Evolutionary conservation across 2,329 filamentous ascomycete species (phyloP).

Genomic region (Geosmithia flava): DNA sequence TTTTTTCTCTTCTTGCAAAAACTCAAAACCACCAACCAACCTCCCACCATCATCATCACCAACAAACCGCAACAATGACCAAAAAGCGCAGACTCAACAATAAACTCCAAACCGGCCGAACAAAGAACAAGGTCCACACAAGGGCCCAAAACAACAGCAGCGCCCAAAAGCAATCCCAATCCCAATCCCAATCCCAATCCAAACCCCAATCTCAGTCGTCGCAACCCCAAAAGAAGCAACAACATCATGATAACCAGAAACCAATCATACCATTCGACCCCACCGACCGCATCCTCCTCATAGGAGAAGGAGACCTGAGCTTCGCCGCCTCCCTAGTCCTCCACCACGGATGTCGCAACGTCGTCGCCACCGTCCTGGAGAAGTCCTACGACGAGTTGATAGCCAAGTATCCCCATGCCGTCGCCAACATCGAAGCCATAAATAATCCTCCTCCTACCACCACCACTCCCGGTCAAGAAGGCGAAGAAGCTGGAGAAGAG

Average conservation of each 20-base stretch:
- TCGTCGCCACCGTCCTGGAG: slow-evolving; percentile 62
- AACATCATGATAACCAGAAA: slow-evolving; percentile 12
- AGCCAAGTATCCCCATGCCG: slow-evolving; percentile 63
- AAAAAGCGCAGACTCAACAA: slow-evolving; percentile 5
- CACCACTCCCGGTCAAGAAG: neutral
- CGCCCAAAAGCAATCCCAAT: slow-evolving; percentile 7
- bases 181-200: slow-evolving; percentile 6
- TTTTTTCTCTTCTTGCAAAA: neutral
- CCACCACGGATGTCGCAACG: slow-evolving; percentile 51
- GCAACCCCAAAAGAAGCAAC: slow-evolving; percentile 9
- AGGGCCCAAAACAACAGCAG: slow-evolving; percentile 1
- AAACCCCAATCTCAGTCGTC: neutral
- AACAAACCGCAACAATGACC: neutral
- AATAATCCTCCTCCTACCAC: slow-evolving; percentile 4
- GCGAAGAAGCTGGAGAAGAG: slow-evolving; percentile 3
- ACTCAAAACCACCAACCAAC: neutral
- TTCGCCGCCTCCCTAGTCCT: slow-evolving; percentile 57
- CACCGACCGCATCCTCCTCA: slow-evolving; percentile 57
- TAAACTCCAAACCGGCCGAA: neutral
- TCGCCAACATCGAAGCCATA: slow-evolving; percentile 44
- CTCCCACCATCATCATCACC: neutral
- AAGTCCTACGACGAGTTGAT: slow-evolving; percentile 40
- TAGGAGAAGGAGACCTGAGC: slow-evolving; percentile 74
- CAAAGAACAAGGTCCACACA: neutral
- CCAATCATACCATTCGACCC: slow-evolving; percentile 56